These are phyloP conservation scores for Balakata baccata DNA, from an alignment of 345 rosid genomes.

Conservation along the genomic window DNA sequence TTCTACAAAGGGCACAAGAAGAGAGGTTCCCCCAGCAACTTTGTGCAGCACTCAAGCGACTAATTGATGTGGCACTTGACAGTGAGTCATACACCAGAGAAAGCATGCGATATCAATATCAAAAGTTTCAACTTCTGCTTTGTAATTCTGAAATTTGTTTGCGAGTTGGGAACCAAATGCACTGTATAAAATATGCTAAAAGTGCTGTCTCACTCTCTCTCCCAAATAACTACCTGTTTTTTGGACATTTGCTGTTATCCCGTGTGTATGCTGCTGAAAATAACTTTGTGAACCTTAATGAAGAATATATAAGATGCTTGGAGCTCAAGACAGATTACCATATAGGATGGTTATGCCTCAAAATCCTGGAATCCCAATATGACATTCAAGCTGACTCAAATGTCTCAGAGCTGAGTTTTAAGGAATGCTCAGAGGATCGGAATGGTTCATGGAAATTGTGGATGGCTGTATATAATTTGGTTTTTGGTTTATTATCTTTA, in stretches of 20 bases:
- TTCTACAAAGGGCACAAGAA: slow-evolving; percentile 80
- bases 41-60: slow-evolving; percentile 48
- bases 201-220: slow-evolving; percentile 55
- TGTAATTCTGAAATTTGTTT: slow-evolving; percentile 79
- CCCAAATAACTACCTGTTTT: slow-evolving; percentile 61
- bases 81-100: slow-evolving; percentile 42
- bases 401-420: slow-evolving; percentile 44
- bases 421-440: slow-evolving; percentile 42
- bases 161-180: slow-evolving; percentile 48
- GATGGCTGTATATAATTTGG: slow-evolving; percentile 54
- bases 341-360: slow-evolving; percentile 77
- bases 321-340: slow-evolving; percentile 68
- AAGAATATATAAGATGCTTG: slow-evolving; percentile 65
- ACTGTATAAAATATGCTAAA: slow-evolving; percentile 48
- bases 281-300: slow-evolving; percentile 35
- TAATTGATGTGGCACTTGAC: slow-evolving; percentile 53
- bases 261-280: slow-evolving; percentile 76
- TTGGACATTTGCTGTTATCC: slow-evolving; percentile 68
- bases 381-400: slow-evolving; percentile 45
- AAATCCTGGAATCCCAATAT: slow-evolving; percentile 62
- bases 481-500: slow-evolving; percentile 52
- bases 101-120: slow-evolving; percentile 39
- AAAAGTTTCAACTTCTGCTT: slow-evolving; percentile 81
- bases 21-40: slow-evolving; percentile 72
- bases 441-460: slow-evolving; percentile 53